Evolutionary conservation across 1,139 yeast species (phyloP).

Genomic region (Scheffersomyces segobiensis): DNA sequence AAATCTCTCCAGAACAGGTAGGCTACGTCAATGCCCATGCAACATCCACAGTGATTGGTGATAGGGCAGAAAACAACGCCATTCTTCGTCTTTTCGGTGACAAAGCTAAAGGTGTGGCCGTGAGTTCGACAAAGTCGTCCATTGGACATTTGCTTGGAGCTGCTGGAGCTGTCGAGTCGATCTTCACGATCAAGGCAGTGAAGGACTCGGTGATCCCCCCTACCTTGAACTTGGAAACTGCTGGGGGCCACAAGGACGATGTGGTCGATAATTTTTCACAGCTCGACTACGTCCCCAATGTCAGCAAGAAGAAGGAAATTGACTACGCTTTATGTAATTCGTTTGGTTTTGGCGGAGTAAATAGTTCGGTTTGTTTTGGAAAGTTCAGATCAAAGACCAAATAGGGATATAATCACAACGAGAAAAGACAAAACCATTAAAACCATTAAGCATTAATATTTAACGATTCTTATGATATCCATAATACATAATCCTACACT

Average conservation of each 20-base stretch:
- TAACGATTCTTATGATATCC: neutral
- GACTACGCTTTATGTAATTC: constrained; percentile 78
- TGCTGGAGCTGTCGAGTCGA: constrained; percentile 91
- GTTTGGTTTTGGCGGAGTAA: constrained; percentile 98
- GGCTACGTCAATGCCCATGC: constrained; percentile 96
- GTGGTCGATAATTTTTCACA: constrained; percentile 38
- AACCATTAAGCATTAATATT: neutral
- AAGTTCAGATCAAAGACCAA: constrained; percentile 17
- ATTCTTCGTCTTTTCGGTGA: constrained; percentile 51
- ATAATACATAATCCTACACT: neutral
- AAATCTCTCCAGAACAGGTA: constrained; percentile 43
- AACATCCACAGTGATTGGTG: constrained; percentile 89
- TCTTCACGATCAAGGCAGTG: constrained; percentile 73
- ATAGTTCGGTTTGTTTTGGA: constrained; percentile 64
- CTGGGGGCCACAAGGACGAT: constrained; percentile 50
- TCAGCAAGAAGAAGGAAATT: constrained; percentile 40
- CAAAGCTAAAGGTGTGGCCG: constrained; percentile 30
- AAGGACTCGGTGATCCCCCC: constrained; percentile 67
- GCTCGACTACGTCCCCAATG: constrained; percentile 63
- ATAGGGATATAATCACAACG: neutral
- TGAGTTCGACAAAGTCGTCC: constrained; percentile 88
- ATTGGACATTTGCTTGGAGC: constrained; percentile 95
- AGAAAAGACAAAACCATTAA: neutral
- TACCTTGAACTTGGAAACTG: constrained; percentile 64
- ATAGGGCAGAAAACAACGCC: constrained; percentile 82